A percentile compares a stretch with the other conserved stretches of the same genome.
Conservation (phyloP, 2,329 filamentous ascomycete genomes). For the Fusarium sp. region DNA sequence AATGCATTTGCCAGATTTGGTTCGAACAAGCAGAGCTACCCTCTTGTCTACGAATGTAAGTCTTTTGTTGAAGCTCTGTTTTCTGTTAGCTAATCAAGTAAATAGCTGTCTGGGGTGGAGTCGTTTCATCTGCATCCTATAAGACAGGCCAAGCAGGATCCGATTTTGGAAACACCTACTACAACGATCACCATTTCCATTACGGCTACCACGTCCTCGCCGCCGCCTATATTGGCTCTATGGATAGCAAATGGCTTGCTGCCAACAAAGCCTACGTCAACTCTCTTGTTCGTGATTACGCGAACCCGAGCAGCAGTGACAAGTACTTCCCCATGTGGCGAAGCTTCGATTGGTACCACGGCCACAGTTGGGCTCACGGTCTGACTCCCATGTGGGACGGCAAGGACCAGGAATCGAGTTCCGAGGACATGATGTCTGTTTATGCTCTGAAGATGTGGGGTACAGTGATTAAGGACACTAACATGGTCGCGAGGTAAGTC, state of each 20-base stretch:
- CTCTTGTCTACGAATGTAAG: conserved; percentile 73
- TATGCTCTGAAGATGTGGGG: conserved; percentile 98
- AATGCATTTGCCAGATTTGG: conserved; percentile 73
- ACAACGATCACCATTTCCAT: conserved; percentile 81
- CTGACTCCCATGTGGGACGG: conserved; percentile 77
- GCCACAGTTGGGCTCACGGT: conserved; percentile 92
- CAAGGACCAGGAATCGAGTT: conserved; percentile 87
- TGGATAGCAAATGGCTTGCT: conserved; percentile 80
- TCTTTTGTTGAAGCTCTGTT: conserved; percentile 4
- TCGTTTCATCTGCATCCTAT: conserved; percentile 82
- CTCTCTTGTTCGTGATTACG: conserved; percentile 82
- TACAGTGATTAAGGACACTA: conserved; percentile 75
- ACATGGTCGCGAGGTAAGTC: conserved; percentile 78
- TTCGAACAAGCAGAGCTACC: conserved; percentile 74
- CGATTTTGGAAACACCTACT: conserved; percentile 92
- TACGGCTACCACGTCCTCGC: conserved; percentile 92
- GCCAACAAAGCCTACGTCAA: conserved; percentile 85
- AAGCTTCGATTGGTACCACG: conserved; percentile 93
- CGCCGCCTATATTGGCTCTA: conserved; percentile 82
- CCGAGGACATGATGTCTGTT: conserved; percentile 88
- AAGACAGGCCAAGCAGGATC: conserved; percentile 72
- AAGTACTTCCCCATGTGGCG: conserved; percentile 83
- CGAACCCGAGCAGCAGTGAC: conserved; percentile 80
- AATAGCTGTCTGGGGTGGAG: conserved; percentile 77
- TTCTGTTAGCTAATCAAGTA: conserved; percentile 29